Conservation (phyloP, 129 eudicot genomes). For the Ambrosia trifida region DNA sequence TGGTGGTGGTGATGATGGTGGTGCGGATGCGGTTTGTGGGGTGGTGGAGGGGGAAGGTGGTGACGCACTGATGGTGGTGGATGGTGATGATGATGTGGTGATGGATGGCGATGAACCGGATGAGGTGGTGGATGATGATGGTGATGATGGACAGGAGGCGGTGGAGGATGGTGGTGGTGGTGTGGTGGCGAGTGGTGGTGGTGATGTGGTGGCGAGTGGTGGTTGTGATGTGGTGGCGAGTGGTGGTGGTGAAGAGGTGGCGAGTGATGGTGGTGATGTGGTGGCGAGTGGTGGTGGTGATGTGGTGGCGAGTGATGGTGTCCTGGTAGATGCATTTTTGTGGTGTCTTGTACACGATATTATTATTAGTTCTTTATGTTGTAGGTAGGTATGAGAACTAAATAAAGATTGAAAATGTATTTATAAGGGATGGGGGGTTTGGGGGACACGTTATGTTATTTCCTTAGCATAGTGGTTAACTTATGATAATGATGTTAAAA, state of each 20-base stretch:
- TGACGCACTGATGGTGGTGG: neutral
- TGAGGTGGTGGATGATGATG: neutral
- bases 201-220: neutral
- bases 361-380: neutral
- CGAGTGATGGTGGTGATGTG: neutral
- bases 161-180: neutral
- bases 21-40: neutral
- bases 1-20: neutral
- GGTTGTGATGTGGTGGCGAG: neutral
- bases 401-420: too few species aligned
- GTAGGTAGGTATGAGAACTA: too few species aligned
- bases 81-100: neutral
- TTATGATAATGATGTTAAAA: neutral
- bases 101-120: neutral
- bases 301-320: too few species aligned
- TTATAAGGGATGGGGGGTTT: too few species aligned
- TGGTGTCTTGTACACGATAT: too few species aligned
- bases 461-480: neutral
- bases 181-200: neutral
- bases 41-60: neutral
- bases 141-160: neutral
- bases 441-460: neutral
- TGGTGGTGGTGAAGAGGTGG: neutral
- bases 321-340: too few species aligned
- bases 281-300: neutral